A percentile compares a stretch with the other conserved stretches of the same genome.
phyloP scores from a whole-genome alignment of 192 early-diverging fungal genomes.

The Coemansia sp. region DNA sequence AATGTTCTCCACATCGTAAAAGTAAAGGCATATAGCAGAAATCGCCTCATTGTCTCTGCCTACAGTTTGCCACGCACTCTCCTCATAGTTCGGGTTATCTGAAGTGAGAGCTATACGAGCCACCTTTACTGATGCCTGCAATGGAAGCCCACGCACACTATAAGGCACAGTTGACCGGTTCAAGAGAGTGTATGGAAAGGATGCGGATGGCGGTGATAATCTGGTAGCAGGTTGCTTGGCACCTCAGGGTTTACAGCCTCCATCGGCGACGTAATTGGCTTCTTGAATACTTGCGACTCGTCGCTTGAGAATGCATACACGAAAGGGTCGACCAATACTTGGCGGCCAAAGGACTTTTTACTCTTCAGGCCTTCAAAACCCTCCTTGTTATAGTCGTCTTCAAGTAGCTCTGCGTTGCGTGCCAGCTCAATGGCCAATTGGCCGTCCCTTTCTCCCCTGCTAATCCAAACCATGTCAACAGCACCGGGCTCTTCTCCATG shows the following conservation, averaged over 20 bases:
- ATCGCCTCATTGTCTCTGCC: constrained; percentile 67
- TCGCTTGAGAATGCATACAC: not conserved
- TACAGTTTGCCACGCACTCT: constrained; percentile 66
- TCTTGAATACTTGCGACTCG: not conserved
- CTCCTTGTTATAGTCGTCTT: not conserved
- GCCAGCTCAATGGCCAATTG: not conserved
- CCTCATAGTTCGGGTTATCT: constrained; percentile 57
- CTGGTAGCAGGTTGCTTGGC: constrained; percentile 16
- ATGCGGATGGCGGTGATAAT: constrained; percentile 8
- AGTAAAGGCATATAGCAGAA: constrained; percentile 68
- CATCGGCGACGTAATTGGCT: not conserved
- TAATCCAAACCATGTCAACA: constrained; percentile 10
- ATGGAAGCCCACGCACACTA: constrained; percentile 27
- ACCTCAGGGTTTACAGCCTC: not conserved
- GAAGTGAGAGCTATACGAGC: constrained; percentile 64
- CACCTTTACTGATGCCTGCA: constrained; percentile 70
- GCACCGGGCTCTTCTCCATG: not conserved
- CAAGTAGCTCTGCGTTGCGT: not conserved
- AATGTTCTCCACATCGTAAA: constrained; percentile 69
- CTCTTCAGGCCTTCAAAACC: not conserved
- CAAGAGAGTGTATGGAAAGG: constrained; percentile 16
- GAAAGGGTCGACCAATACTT: not conserved
- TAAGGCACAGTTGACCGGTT: constrained; percentile 18
- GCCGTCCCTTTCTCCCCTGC: not conserved
- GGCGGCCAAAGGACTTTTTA: not conserved